phyloP scores from a whole-genome alignment of 164 flowering plant species.

The Vitis rupestris region DNA sequence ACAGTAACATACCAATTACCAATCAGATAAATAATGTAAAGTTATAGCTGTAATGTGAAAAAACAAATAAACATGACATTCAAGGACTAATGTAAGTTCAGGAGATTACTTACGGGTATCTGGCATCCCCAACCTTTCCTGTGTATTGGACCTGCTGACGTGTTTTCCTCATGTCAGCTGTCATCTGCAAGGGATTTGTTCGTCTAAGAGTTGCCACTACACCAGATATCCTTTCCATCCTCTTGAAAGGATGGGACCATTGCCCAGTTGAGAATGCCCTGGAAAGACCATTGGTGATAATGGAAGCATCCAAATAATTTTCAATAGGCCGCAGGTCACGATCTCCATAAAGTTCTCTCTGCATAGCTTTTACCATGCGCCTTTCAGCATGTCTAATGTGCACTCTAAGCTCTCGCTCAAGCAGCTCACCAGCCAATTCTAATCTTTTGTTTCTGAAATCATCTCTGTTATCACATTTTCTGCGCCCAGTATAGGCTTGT shows the following conservation, averaged over 20 bases:
- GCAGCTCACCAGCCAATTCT: conserved; percentile 76
- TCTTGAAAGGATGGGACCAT: conserved; percentile 78
- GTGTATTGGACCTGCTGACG: conserved; percentile 82
- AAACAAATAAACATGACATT: neutral
- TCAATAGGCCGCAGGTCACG: conserved; percentile 59
- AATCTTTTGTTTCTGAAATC: conserved; percentile 84
- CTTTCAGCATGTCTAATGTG: conserved; percentile 75
- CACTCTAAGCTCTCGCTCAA: conserved; percentile 69
- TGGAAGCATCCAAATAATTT: conserved; percentile 72
- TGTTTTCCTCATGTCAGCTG: conserved; percentile 73
- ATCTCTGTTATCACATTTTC: conserved; percentile 77
- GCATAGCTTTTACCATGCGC: conserved; percentile 77
- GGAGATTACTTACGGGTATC: conserved; percentile 83
- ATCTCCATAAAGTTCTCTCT: conserved; percentile 76
- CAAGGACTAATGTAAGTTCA: neutral
- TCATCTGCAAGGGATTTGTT: conserved; percentile 78
- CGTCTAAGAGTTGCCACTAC: conserved; percentile 80
- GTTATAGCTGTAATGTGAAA: neutral
- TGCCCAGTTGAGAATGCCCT: conserved; percentile 95
- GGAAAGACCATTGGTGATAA: conserved; percentile 82
- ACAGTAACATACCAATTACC: no score
- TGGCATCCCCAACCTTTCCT: conserved; percentile 90
- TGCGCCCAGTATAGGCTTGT: conserved; percentile 53
- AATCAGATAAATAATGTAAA: neutral
- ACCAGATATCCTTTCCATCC: conserved; percentile 64